phyloP scores from a whole-genome alignment of 805 yeast genomes.

The Wickerhamiella cacticola region DNA sequence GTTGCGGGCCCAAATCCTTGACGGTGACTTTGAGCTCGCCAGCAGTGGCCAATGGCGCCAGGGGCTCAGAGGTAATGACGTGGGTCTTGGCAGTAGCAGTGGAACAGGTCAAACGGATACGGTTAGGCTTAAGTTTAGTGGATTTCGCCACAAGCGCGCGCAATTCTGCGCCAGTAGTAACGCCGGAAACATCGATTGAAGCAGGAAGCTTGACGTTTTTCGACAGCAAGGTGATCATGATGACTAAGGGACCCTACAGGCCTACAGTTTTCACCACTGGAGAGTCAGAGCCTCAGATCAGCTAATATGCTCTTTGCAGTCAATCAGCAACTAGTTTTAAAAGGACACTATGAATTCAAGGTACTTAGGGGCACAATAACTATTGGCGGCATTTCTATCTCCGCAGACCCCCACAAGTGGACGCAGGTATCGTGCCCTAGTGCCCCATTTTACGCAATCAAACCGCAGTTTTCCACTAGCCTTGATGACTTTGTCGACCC shows the following conservation, averaged over 20 bases:
- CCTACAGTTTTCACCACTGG: too few relatives aligned
- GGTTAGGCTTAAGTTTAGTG: constrained; percentile 37
- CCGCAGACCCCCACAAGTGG: constrained; percentile 8
- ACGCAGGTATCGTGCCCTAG: constrained; percentile 17
- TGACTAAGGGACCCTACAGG: too few relatives aligned
- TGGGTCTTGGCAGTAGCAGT: constrained; percentile 27
- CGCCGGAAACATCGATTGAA: not conserved
- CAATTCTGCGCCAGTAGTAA: not conserved
- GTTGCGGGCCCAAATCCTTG: constrained; percentile 88
- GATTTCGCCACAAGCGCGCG: constrained; percentile 30
- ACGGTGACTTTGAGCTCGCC: constrained; percentile 39
- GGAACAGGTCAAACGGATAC: constrained; percentile 44
- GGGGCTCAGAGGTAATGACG: constrained; percentile 36
- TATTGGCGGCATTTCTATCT: constrained; percentile 22
- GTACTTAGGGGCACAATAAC: constrained; percentile 26
- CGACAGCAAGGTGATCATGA: constrained; percentile 7
- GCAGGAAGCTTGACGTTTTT: constrained; percentile 3
- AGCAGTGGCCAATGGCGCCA: constrained; percentile 37
- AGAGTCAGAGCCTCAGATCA: too few relatives aligned
- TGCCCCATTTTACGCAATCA: constrained; percentile 20
- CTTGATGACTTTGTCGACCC: constrained; percentile 1
- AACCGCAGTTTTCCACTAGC: constrained; percentile 11
- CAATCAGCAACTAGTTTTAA: constrained; percentile 20
- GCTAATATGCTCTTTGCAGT: constrained; percentile 9
- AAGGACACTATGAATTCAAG: constrained; percentile 25